Evolutionary conservation across 805 yeast genomes (phyloP), one percentile per base, ranked within the genome.

Genomic region (Sungouiozyma ichnusensis): DNA sequence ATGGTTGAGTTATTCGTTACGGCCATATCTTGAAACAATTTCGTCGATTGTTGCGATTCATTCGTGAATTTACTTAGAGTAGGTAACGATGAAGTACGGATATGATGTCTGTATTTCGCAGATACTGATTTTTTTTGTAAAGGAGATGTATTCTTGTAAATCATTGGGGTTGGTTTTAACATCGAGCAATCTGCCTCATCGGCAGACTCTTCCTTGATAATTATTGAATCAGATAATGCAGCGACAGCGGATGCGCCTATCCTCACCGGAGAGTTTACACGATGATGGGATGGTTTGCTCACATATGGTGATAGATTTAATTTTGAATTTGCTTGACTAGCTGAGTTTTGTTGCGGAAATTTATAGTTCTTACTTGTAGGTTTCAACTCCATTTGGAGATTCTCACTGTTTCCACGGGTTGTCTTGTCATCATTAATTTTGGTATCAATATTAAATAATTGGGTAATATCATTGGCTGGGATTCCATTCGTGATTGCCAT

Each of bases 241-340:
- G 85, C 81, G 1, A 81, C 83, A 1, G 86, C 85, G 17, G 71
- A 73, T 1, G 86, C 86, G 1, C 88, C 88, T 9, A 79, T 69
- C 50, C 76, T 77, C 1, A 85, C 82, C 0, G 87, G 87, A 1
- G 85, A 77, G 24, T 71, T 58, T 15, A 80, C 75, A 46, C 79
- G 59, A 46, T 50, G 52, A 36, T 53, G 54, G 8, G 29, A 31
- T 18, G 45, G 35, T 15, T 36, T 38, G 18, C 19, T 8, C 3
- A 7, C 3, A 20, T 18, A 20, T 3, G 36, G 17, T 8, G 9
- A 15, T 35, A 18, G 9, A 6, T 15, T 7, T n/a, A 11, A 11
- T 17, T 24, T 24, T 6, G 29, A 24, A 24, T 24, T 24, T 7
- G 9, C 29, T 7, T 24, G 6, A 24, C 11, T 24, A 11, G 9